phyloP scores from a whole-genome alignment of 2,329 filamentous ascomycete genomes.

The Fusarium decemcellulare region DNA sequence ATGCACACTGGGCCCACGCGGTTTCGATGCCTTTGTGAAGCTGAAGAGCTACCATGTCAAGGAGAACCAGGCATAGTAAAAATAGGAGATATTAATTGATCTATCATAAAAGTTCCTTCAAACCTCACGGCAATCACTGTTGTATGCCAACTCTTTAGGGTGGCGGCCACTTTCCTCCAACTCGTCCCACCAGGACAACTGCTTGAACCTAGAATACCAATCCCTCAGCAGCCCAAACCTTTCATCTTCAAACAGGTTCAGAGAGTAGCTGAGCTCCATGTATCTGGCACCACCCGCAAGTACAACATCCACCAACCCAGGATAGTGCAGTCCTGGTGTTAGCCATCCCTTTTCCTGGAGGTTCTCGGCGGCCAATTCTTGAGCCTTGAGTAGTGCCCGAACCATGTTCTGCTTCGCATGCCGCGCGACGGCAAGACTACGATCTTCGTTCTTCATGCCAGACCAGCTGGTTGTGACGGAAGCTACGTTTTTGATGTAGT shows the following conservation, averaged over 20 bases:
- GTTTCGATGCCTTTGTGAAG: slow-evolving; percentile 95
- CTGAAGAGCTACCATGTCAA: slow-evolving; percentile 1
- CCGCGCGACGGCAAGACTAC: background rate
- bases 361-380: background rate
- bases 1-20: slow-evolving; percentile 87
- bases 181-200: background rate
- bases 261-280: background rate
- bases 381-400: background rate
- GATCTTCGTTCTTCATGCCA: background rate
- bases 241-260: background rate
- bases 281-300: background rate
- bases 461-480: background rate
- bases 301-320: background rate
- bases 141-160: background rate
- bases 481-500: background rate
- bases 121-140: background rate
- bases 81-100: background rate
- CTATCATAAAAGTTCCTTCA: background rate
- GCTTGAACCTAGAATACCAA: slow-evolving; percentile 1
- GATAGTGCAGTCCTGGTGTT: background rate
- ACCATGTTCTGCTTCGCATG: background rate
- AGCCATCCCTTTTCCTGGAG: background rate
- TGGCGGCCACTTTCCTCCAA: background rate
- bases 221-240: background rate
- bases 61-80: background rate